A percentile compares a stretch with the other conserved stretches of the same genome.
Evolutionary conservation across 140 eudicot genomes (phyloP).

Genomic region (Ambrosia hybrid): DNA sequence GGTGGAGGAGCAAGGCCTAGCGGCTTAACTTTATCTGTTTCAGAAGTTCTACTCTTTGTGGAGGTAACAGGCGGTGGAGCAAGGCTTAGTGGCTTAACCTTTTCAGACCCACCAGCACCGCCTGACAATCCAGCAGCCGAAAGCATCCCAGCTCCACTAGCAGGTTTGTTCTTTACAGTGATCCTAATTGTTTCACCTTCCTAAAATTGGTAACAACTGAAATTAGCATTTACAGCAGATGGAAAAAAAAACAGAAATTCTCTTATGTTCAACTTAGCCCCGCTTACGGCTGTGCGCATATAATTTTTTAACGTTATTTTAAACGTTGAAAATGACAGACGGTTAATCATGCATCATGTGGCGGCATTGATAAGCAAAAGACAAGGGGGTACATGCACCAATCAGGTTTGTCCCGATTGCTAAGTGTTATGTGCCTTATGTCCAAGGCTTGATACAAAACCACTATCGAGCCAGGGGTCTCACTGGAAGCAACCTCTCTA

Average conservation of each 20-base stretch:
- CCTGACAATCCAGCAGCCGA: slow-evolving; percentile 82
- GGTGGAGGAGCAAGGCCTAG: slow-evolving; percentile 93
- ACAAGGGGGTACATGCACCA: too few relatives aligned
- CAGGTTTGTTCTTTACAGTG: slow-evolving; percentile 82
- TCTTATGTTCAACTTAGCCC: too few relatives aligned
- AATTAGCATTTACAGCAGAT: slow-evolving; percentile 8
- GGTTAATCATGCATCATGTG: too few relatives aligned
- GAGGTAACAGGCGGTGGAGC: slow-evolving; percentile 76
- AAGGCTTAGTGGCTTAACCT: slow-evolving; percentile 64
- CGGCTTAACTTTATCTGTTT: slow-evolving; percentile 55
- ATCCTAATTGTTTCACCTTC: slow-evolving; percentile 99
- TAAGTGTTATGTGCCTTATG: too few relatives aligned
- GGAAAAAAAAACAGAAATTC: not conserved
- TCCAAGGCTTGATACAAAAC: too few relatives aligned
- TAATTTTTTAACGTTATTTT: too few relatives aligned
- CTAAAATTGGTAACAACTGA: slow-evolving; percentile 32
- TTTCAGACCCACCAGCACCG: slow-evolving; percentile 56
- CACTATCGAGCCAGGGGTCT: too few relatives aligned
- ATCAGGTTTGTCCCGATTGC: too few relatives aligned
- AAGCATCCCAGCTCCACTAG: slow-evolving; percentile 91
- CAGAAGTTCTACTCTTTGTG: slow-evolving; percentile 33
- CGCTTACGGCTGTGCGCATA: too few relatives aligned
- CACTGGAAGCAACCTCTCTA: too few relatives aligned
- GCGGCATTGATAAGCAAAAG: too few relatives aligned
- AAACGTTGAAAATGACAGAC: too few relatives aligned